Evolutionary conservation across 257 asterid species (phyloP).

Genomic region (Solanum tarapatanum): DNA sequence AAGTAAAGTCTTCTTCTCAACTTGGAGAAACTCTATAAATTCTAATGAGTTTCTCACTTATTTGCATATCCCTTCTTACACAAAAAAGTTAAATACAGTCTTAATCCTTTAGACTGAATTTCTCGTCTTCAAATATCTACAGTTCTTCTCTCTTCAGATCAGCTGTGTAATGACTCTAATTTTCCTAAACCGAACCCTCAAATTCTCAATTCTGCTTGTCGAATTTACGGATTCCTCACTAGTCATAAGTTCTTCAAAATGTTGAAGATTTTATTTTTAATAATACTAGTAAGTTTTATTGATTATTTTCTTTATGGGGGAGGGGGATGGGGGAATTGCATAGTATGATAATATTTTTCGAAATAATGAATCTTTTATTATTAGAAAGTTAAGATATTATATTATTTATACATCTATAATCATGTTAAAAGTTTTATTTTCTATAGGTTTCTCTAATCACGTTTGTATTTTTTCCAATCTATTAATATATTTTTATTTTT

Average conservation of each 20-base stretch:
- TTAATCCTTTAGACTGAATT: neutral
- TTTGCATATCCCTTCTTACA: neutral
- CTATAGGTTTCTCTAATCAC: no score
- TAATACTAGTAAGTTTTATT: no score
- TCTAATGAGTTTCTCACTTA: neutral
- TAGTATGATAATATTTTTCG: no score
- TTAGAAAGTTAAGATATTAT: no score
- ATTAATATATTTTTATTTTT: no score
- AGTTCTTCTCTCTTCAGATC: neutral
- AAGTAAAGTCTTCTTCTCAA: neutral
- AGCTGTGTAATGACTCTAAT: neutral
- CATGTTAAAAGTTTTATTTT: no score
- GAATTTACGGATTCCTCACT: neutral
- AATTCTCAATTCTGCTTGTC: neutral
- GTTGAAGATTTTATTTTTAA: conserved; percentile 8
- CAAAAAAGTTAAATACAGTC: neutral
- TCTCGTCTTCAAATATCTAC: neutral
- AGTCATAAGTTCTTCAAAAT: conserved; percentile 24
- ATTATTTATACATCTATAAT: no score
- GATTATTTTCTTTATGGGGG: no score
- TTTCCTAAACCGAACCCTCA: neutral
- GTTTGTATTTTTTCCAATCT: no score
- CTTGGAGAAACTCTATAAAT: neutral
- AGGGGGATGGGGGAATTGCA: no score
- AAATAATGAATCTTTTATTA: no score